A percentile compares a stretch with the other conserved stretches of the same genome.
These are phyloP conservation scores for Beauveria asiatica DNA, from an alignment of 2,329 filamentous ascomycete species.

Conservation along the genomic window DNA sequence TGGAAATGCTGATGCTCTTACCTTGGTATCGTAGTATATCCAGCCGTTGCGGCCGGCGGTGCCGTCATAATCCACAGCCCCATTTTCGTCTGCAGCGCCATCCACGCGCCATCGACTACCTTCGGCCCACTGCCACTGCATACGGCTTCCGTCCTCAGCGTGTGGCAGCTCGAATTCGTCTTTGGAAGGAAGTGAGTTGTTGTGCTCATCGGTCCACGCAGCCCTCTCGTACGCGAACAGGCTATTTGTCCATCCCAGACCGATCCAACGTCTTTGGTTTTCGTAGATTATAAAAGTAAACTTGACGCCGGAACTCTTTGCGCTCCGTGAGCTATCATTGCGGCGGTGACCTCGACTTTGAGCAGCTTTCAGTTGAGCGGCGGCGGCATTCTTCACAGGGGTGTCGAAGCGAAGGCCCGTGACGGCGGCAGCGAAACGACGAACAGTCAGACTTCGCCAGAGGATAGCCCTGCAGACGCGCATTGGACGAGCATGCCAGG, in stretches of 20 bases:
- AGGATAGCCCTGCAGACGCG: constrained; percentile 78
- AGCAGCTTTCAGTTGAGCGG: constrained; percentile 11
- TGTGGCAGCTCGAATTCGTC: constrained; percentile 58
- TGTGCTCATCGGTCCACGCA: constrained; percentile 93
- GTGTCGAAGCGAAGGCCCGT: constrained; percentile 72
- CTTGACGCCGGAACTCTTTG: constrained; percentile 69
- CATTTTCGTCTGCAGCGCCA: constrained; percentile 49
- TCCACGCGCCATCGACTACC: constrained; percentile 82
- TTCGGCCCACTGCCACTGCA: constrained; percentile 69
- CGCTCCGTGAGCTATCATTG: constrained; percentile 25
- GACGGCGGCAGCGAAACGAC: constrained; percentile 59
- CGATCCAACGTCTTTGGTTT: constrained; percentile 92
- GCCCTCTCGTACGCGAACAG: constrained; percentile 84
- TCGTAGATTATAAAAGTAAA: constrained; percentile 97
- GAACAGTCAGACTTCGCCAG: constrained; percentile 76
- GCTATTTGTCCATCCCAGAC: constrained; percentile 87
- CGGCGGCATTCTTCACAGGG: constrained; percentile 31
- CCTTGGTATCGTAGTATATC: constrained; percentile 98
- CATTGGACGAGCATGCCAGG: constrained; percentile 85
- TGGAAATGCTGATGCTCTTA: constrained; percentile 56
- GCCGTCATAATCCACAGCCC: constrained; percentile 41
- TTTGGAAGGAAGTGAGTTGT: constrained; percentile 68
- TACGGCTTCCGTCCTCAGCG: constrained; percentile 49
- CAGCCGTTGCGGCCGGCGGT: constrained; percentile 66
- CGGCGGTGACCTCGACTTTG: constrained; percentile 15